A percentile compares a stretch with the other conserved stretches of the same genome.
phyloP scores from a whole-genome alignment of 2,329 filamentous ascomycete species.

The Sporothrix brasiliensis region DNA sequence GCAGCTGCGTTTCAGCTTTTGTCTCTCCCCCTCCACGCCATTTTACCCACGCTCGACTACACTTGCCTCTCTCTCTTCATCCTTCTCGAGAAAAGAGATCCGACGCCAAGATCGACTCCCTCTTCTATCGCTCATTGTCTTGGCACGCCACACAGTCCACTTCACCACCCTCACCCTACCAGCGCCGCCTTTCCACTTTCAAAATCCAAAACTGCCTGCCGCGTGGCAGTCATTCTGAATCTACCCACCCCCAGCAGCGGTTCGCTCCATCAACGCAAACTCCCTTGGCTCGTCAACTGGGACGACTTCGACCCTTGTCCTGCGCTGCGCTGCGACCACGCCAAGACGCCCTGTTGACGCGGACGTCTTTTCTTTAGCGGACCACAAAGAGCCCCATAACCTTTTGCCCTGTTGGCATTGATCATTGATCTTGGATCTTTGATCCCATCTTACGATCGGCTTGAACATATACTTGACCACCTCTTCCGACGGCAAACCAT shows the following conservation, averaged over 20 bases:
- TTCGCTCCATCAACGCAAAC: constrained; percentile 7
- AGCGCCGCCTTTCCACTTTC: not conserved
- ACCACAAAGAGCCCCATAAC: not conserved
- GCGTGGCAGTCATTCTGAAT: constrained; percentile 23
- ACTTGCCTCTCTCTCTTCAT: constrained; percentile 16
- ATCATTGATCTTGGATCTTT: not conserved
- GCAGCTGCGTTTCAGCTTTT: constrained; percentile 28
- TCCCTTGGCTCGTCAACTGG: not conserved
- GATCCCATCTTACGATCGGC: constrained; percentile 10
- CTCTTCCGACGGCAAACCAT: not conserved
- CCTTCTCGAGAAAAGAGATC: constrained; percentile 17
- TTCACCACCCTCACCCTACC: not conserved
- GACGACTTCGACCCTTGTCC: not conserved
- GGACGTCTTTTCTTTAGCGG: not conserved
- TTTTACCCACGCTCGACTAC: constrained; percentile 17
- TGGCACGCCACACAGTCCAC: constrained; percentile 22
- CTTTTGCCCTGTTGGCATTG: not conserved
- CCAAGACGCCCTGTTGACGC: constrained; percentile 1
- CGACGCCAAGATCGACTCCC: constrained; percentile 22
- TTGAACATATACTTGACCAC: not conserved
- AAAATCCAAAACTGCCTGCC: constrained; percentile 20
- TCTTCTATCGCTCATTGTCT: constrained; percentile 21
- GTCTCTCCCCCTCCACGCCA: not conserved
- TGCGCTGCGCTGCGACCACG: not conserved
- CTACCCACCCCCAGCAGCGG: not conserved